Percentiles rank a stretch among this genome's conserved stretches.
Conservation (phyloP, 257 asterid species). For the Lithospermum erythrorhizon region DNA sequence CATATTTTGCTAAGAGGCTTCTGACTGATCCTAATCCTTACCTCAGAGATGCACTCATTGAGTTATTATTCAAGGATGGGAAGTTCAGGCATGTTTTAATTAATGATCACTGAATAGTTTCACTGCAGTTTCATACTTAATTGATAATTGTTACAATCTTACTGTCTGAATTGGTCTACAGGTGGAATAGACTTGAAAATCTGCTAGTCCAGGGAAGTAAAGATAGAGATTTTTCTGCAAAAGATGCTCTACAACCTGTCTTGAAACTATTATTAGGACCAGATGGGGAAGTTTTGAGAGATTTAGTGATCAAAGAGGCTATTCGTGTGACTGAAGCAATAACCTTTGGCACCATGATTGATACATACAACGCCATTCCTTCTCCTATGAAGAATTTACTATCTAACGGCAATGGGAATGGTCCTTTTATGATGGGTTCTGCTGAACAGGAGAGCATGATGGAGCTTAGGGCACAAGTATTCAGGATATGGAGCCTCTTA, state of each 20-base stretch:
- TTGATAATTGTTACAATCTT: background rate
- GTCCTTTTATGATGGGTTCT: conserved; percentile 42
- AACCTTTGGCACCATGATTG: conserved; percentile 58
- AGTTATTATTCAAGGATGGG: conserved; percentile 96
- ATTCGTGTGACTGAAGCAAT: conserved; percentile 79
- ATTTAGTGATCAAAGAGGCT: conserved; percentile 80
- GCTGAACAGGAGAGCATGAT: conserved; percentile 69
- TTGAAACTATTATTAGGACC: conserved; percentile 76
- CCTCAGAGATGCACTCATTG: conserved; percentile 98
- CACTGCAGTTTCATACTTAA: background rate
- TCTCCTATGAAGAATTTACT: conserved; percentile 40
- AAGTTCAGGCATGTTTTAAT: conserved; percentile 66
- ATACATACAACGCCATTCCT: conserved; percentile 58
- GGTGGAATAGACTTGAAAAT: conserved; percentile 99
- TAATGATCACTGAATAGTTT: background rate
- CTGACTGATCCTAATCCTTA: conserved; percentile 98
- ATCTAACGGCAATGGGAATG: conserved; percentile 33
- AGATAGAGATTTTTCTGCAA: conserved; percentile 86
- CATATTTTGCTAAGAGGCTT: conserved; percentile 96
- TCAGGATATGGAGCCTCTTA: conserved; percentile 79
- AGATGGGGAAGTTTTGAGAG: conserved; percentile 74
- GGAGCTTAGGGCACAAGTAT: conserved; percentile 86
- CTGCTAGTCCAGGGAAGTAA: conserved; percentile 81
- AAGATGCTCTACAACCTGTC: conserved; percentile 94
- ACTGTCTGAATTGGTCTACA: conserved; percentile 24